Conservation (phyloP, 2,329 filamentous ascomycete genomes). For the Aureobasidium namibiae region DNA sequence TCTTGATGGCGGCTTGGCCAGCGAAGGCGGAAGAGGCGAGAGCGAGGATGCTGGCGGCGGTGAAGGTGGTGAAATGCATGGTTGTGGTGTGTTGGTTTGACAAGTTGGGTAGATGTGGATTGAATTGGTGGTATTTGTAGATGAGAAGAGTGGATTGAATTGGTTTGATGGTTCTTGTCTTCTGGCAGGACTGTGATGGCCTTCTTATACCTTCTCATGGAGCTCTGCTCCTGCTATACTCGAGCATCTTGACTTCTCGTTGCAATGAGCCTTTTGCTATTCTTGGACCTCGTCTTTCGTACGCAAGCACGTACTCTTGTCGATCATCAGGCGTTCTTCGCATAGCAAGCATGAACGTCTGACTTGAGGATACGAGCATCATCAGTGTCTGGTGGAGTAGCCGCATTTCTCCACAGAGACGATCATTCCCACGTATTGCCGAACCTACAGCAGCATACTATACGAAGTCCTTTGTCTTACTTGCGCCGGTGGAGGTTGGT, state of each 20-base stretch:
- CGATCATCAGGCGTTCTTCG: slow-evolving; percentile 3
- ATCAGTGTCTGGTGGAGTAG: neutral
- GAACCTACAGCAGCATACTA: neutral
- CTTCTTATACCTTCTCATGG: slow-evolving; percentile 2
- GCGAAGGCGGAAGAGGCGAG: slow-evolving; percentile 16
- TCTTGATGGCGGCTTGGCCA: slow-evolving; percentile 18
- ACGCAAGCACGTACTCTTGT: neutral
- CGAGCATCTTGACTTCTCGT: neutral
- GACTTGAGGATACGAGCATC: neutral
- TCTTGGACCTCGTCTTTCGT: neutral
- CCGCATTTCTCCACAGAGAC: neutral
- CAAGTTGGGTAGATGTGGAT: neutral
- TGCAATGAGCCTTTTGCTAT: neutral
- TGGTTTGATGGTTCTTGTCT: neutral
- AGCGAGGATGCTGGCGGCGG: slow-evolving; percentile 14
- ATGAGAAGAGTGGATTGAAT: neutral
- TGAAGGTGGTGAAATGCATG: slow-evolving; percentile 18
- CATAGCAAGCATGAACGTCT: neutral
- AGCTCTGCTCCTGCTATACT: neutral
- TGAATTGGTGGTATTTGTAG: neutral
- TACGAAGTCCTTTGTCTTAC: neutral
- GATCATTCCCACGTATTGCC: neutral
- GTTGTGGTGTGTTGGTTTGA: slow-evolving; percentile 7
- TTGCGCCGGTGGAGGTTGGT: neutral
- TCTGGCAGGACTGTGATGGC: neutral